Evolutionary conservation across 306 rosid species (phyloP).

Genomic region (Luffa acutangula): DNA sequence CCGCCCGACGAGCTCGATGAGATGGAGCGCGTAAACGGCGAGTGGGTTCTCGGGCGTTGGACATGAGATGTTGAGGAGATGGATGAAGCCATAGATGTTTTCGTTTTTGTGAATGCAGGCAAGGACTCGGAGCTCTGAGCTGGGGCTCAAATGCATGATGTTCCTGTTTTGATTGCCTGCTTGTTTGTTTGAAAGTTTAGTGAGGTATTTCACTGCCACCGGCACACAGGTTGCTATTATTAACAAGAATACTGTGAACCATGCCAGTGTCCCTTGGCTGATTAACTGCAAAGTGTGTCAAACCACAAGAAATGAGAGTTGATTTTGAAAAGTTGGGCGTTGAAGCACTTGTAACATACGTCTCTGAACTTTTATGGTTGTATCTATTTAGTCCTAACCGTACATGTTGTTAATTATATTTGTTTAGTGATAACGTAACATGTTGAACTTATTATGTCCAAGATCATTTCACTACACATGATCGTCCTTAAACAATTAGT

Average conservation of each 20-base stretch:
- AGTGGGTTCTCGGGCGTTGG: conserved; percentile 34
- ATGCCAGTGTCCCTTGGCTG: neutral
- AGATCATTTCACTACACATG: too few species aligned
- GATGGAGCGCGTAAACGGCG: conserved; percentile 31
- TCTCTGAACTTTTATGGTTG: too few species aligned
- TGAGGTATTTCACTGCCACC: conserved; percentile 20
- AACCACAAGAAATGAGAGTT: neutral
- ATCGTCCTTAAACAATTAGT: too few species aligned
- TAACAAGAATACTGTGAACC: conserved; percentile 14
- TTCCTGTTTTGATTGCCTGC: conserved; percentile 40
- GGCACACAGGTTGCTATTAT: conserved; percentile 22
- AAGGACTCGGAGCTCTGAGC: conserved; percentile 36
- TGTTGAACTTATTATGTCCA: too few species aligned
- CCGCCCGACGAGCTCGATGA: conserved; percentile 49
- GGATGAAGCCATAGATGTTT: conserved; percentile 21
- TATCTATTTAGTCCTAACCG: too few species aligned
- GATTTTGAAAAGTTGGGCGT: too few species aligned
- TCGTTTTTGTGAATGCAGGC: conserved; percentile 29
- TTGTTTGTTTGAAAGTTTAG: conserved; percentile 44
- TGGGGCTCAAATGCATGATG: conserved; percentile 15
- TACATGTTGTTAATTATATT: too few species aligned
- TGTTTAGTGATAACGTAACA: too few species aligned
- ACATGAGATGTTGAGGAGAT: conserved; percentile 32
- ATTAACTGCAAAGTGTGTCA: conserved; percentile 18
- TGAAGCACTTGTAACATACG: too few species aligned